Evolutionary conservation across 2,329 filamentous ascomycete genomes (phyloP).

Genomic region (Aureobasidium vineae): DNA sequence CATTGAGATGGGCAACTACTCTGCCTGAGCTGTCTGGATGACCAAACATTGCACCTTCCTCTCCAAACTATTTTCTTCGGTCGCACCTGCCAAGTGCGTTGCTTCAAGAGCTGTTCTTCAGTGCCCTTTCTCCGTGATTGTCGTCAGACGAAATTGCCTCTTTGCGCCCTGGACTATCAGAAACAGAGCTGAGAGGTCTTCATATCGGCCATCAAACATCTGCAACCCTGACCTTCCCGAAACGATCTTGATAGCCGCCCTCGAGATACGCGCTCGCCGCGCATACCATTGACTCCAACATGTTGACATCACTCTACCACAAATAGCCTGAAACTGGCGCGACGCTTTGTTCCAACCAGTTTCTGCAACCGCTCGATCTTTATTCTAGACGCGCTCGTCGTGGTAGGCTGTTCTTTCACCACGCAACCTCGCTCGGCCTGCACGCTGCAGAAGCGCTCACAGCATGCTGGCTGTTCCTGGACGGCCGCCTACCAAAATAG

Average conservation of each 20-base stretch:
- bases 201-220: not conserved
- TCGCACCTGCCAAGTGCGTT: not conserved
- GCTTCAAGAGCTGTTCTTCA: not conserved
- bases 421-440: not conserved
- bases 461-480: slow-evolving; percentile 2
- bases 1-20: not conserved
- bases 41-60: not conserved
- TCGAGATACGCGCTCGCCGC: slow-evolving; percentile 18
- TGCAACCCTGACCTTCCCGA: not conserved
- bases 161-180: not conserved
- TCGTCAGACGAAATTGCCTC: no score
- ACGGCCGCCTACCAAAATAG: slow-evolving; percentile 19
- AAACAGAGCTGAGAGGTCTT: not conserved
- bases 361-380: slow-evolving; percentile 31
- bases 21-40: not conserved
- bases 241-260: slow-evolving; percentile 9
- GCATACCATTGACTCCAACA: slow-evolving; percentile 7
- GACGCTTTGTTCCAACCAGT: slow-evolving; percentile 30
- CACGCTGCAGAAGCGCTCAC: slow-evolving; percentile 15
- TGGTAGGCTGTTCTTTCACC: slow-evolving; percentile 24
- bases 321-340: slow-evolving; percentile 36
- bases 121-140: not conserved
- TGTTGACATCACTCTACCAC: slow-evolving; percentile 11
- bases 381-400: slow-evolving; percentile 29
- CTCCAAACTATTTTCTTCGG: not conserved